These are phyloP conservation scores for Backusella circina DNA, from an alignment of 192 early-diverging fungal species.

Conservation along the genomic window DNA sequence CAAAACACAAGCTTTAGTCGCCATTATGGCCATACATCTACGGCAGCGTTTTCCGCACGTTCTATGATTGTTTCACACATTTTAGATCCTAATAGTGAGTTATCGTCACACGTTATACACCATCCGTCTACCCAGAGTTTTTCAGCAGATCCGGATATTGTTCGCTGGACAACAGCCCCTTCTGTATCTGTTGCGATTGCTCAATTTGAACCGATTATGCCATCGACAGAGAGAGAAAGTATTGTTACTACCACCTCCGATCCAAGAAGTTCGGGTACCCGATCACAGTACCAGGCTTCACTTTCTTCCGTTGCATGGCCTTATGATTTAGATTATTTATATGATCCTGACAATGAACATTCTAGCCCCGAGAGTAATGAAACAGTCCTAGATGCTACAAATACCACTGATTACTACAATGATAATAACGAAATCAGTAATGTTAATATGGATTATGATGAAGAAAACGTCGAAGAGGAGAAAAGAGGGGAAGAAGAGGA, in stretches of 20 bases:
- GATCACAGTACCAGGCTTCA: neutral
- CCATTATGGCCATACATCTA: neutral
- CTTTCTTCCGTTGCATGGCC: neutral
- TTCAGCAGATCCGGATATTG: conserved; percentile 17
- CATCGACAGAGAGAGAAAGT: neutral
- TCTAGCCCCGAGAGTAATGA: neutral
- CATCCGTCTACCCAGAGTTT: neutral
- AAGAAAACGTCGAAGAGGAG: neutral
- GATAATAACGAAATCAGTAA: neutral
- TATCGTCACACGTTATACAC: neutral
- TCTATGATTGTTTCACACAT: neutral
- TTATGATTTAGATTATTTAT: neutral
- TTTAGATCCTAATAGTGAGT: neutral
- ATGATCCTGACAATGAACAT: neutral
- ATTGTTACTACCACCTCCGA: neutral
- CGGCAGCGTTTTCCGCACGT: neutral
- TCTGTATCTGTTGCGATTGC: neutral
- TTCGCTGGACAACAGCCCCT: conserved; percentile 18
- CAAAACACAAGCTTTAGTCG: neutral
- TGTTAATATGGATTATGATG: neutral
- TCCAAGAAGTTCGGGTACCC: neutral
- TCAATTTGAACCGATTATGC: neutral
- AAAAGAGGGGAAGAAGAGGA: neutral
- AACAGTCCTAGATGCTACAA: neutral
- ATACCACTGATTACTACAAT: neutral